Base-by-base conservation (phyloP, 345 rosid species). In the Gossypium stocksii region DNA sequence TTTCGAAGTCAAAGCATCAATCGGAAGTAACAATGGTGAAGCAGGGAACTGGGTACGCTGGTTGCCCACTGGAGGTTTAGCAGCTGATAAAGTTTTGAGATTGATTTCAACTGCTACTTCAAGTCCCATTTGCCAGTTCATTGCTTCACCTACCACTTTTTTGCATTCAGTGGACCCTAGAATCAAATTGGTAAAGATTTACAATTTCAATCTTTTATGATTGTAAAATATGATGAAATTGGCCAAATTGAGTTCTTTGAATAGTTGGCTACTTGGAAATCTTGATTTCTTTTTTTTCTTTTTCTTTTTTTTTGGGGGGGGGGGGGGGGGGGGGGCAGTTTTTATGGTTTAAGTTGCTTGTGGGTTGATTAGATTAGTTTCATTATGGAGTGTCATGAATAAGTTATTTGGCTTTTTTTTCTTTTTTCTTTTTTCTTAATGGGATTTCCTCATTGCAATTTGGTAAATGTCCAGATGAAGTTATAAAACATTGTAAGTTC, bases 81-180 rank as follows among this genome's bases (percentile, higher is more conserved):
- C 90, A 2, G 93, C 95, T 2, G 97, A 94, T 54, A 90, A 91
- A 53, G 85, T 89, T 76, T 84, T 92, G 78, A 78, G 93, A 63
- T 79, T 88, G 84, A 91, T 94, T 56, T 75, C 97, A 3, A 82
- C 82, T 75, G 92, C 95, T 22, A 89, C 93, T 7, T 92, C 97
- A 41, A 88, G 97, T 85, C 97, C 97, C 72, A 90, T 92, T 60
- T 84, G 89, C 77, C 97, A 94, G 79, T 92, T 88, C 82, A 87
- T 94, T 46, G 87, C 95, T 54, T 85, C 92, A 3, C 98, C 98
- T 22, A 80, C 88, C 16, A 92, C 97, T 11, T 89, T 90, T 78
- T 73, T 94, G 73, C 98, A 92, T 63, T 89, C 93, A 0, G 89
- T 94, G 17, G 98, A 94, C 81, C 92, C 97, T 2, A 86, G 95